Base-by-base conservation (phyloP, 192 early-diverging fungal genomes). In the Rhizoclosmatium sp. region DNA sequence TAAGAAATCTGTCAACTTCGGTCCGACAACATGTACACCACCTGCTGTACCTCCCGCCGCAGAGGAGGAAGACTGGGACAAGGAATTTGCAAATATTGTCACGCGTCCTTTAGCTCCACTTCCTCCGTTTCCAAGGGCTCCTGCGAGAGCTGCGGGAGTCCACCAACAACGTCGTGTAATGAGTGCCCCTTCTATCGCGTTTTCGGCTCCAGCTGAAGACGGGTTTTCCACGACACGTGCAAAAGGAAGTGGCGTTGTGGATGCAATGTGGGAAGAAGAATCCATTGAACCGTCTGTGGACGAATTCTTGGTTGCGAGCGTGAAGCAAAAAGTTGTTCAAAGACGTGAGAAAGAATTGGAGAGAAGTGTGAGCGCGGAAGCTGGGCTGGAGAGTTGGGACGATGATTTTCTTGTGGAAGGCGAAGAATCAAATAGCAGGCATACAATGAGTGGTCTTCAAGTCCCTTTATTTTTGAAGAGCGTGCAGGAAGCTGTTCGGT, bases 381-480 rank as follows among this genome's bases (percentile, higher is more conserved):
- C 46, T 14, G 78, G 78, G 45, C 49, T 70, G 65, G 84, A 85
- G 71, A 85, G 81, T 65, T 85, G 84, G 84, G 84, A 85, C 71
- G 84, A 82, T 71, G 84, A 85, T 69, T 85, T 85, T 70, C 70
- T 79, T 23, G 62, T 39, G 2, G 78, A 48, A 23, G 60, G 51
- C 0, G 69, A 68, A 7, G 71, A 75, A 40, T 48, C 23, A 48
- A 64, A 40, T 2, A 19, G 49, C 4, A 47, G 51, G 31, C 46
- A 46, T 7, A 72, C 19, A 21, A 60, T 40, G 65, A 59, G 44
- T 42, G 42, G 31, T 54, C 58, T 84, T 51, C 47, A 47, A n/a
- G 67, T 85, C 5, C 84, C 84, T 14, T 59, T 66, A 46, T 58
- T 71, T 16, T 60, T 85, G 40, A 46, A 59, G 7, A 67, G 74